These are phyloP conservation scores for Wickerhamiella cacticola DNA, from an alignment of 805 yeast species.

Conservation along the genomic window DNA sequence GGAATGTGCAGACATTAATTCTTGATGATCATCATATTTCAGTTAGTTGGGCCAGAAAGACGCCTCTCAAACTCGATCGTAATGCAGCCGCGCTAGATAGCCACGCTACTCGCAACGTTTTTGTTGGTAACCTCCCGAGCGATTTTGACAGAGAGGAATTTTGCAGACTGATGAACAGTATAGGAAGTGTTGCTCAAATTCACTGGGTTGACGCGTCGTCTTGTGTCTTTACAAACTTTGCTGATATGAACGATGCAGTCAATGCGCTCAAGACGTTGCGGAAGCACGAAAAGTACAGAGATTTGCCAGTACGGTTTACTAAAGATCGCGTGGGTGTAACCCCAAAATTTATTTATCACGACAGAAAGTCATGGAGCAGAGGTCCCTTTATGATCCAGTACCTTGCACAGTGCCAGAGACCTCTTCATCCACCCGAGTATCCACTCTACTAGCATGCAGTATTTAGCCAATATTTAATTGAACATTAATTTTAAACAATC, in stretches of 20 bases:
- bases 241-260: constrained; percentile 82
- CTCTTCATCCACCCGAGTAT: constrained; percentile 1
- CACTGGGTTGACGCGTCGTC: constrained; percentile 71
- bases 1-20: constrained; percentile 60
- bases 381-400: constrained; percentile 13
- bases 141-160: constrained; percentile 41
- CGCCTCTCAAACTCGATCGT: constrained; percentile 79
- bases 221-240: constrained; percentile 86
- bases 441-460: constrained; percentile 1
- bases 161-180: constrained; percentile 60
- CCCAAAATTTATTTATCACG: constrained; percentile 32
- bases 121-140: constrained; percentile 59
- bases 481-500: neutral
- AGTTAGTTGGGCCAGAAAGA: constrained; percentile 95
- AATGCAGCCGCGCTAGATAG: constrained; percentile 71
- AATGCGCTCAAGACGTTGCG: constrained; percentile 86
- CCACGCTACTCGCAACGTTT: constrained; percentile 90
- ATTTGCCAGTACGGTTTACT: constrained; percentile 78
- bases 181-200: constrained; percentile 92
- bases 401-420: constrained; percentile 3
- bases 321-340: constrained; percentile 92
- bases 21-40: constrained; percentile 35
- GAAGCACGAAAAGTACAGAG: constrained; percentile 47
- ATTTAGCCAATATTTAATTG: neutral
- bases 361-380: neutral